Evolutionary conservation across 352 stramenopile genomes (phyloP), one percentile per base, ranked within the genome.

Genomic region (Saprolegnia parasitica): DNA sequence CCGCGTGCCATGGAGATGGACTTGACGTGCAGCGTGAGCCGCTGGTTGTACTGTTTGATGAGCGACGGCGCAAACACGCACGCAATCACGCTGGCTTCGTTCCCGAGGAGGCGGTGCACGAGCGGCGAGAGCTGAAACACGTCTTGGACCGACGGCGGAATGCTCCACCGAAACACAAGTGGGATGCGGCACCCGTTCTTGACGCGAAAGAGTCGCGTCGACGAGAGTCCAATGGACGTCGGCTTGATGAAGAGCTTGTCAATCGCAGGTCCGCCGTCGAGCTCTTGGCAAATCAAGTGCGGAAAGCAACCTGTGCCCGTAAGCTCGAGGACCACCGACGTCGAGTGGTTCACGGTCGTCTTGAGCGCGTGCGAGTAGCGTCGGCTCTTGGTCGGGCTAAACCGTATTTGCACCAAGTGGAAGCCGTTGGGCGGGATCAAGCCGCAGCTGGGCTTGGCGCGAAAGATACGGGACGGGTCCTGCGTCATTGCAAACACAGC

Each of bases 121-220:
- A 83, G 80, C 0, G 90, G 89, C 0, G 74, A 78, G 23, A 96
- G 71, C 4, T 77, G 72, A 54, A 97, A 92, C 0, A 89, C 75
- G 47, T 74, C 73, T 15, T 86, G 60, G 54, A 88, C 72, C 52
- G 83, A 80, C 50, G 71, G 62, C 32, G 89, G 87, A 3, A 96
- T 54, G 6, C 89, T 77, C 77, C 82, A 93, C n/a, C 79, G 77
- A 72, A 86, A 96, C 40, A 96, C 84, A 11, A 96, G 80, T 18
- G 91, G 91, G 46, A 97, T 80, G 4, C 91, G 82, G 35, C 89
- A 96, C 11, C 67, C 75, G 67, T 97, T 97, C 3, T 82, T 55
- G 24, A 97, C 71, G 20, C 78, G 67, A 20, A 96, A 73, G 0
- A 75, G 71, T 0, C 80, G 76, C 8, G 75, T 54, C 4, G 87